These are phyloP conservation scores for Colletotrichum sidae DNA, from an alignment of 2,329 filamentous ascomycete genomes.

Conservation along the genomic window DNA sequence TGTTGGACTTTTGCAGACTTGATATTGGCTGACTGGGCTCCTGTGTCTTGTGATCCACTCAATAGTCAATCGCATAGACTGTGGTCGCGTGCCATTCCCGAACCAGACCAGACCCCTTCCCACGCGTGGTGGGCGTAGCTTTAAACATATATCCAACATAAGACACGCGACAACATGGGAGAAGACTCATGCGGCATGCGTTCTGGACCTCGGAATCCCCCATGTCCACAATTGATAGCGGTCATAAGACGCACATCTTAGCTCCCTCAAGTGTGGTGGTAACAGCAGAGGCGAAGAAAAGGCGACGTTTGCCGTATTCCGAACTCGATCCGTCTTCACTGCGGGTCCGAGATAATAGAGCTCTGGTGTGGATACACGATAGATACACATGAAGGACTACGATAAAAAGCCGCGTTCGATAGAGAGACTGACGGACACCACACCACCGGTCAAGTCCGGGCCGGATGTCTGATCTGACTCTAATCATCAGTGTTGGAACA, in stretches of 20 bases:
- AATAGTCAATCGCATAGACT: background rate
- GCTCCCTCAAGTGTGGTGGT: background rate
- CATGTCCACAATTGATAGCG: conserved; percentile 35
- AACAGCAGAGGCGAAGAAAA: conserved; percentile 14
- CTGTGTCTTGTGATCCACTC: background rate
- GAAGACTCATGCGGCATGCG: conserved; percentile 6
- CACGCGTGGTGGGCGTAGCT: conserved; percentile 8
- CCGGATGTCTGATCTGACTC: conserved; percentile 19
- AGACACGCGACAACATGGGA: background rate
- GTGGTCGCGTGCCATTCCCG: conserved; percentile 14
- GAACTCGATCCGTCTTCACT: background rate
- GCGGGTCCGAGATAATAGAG: conserved; percentile 16
- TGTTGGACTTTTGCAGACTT: conserved; percentile 1
- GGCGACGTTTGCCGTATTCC: conserved; percentile 18
- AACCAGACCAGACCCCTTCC: background rate
- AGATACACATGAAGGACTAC: conserved; percentile 1
- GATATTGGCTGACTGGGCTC: background rate
- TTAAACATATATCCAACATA: conserved; percentile 29
- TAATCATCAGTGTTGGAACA: too few relatives aligned
- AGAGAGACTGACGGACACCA: background rate
- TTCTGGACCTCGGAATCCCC: conserved; percentile 18
- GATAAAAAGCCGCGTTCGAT: conserved; percentile 23
- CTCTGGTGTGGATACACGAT: background rate
- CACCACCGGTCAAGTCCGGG: conserved; percentile 29
- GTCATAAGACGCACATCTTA: conserved; percentile 19